These are phyloP conservation scores for Globisporangium nodosum DNA, from an alignment of 352 stramenopile genomes.

Conservation along the genomic window DNA sequence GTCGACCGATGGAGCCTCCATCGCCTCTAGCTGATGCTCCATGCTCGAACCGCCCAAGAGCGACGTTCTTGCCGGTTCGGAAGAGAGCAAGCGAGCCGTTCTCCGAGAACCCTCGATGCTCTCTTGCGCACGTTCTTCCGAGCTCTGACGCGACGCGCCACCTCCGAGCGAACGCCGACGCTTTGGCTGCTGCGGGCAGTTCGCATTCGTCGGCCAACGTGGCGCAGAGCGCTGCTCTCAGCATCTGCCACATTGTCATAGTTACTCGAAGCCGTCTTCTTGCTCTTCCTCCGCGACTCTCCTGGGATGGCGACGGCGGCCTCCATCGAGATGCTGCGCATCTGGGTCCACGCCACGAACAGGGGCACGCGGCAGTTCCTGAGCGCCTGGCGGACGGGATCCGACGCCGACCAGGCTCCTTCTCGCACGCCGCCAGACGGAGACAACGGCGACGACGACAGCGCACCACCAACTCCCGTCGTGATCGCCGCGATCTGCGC, in stretches of 20 bases:
- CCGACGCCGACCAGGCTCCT: too few species aligned
- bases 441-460: neutral
- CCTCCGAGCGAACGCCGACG: too few species aligned
- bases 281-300: neutral
- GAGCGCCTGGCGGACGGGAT: neutral
- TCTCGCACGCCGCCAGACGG: neutral
- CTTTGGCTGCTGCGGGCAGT: too few species aligned
- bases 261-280: neutral
- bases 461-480: neutral
- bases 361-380: conserved; percentile 6
- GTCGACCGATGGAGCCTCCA: too few species aligned
- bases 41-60: too few species aligned
- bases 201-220: too few species aligned
- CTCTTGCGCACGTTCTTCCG: too few species aligned
- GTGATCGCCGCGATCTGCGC: conserved; percentile 3
- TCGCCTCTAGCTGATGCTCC: too few species aligned
- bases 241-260: neutral
- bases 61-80: too few species aligned
- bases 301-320: neutral
- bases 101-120: too few species aligned
- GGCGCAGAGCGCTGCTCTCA: neutral
- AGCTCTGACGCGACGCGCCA: too few species aligned
- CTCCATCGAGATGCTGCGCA: neutral
- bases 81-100: too few species aligned
- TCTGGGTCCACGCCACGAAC: conserved; percentile 12